A percentile compares a stretch with the other conserved stretches of the same genome.
Evolutionary conservation across 176 grass and related monocot species (phyloP).

Genomic region (Oryza officinalis): DNA sequence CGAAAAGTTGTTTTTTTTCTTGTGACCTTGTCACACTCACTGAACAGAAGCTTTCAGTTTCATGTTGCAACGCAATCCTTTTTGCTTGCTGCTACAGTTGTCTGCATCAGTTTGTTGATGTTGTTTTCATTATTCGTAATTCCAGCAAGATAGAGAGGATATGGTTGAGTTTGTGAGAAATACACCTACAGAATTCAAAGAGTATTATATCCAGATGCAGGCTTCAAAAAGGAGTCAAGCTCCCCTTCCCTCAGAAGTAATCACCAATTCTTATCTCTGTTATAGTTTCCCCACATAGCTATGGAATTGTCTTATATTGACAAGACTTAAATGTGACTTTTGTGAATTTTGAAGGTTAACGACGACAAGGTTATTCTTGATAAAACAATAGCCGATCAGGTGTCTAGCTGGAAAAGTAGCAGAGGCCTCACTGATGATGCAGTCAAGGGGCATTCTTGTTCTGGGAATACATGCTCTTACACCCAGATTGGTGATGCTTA

Average conservation of each 20-base stretch:
- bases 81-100: constrained; percentile 9
- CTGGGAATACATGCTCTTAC: constrained; percentile 82
- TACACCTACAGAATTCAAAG: constrained; percentile 77
- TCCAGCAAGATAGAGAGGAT: constrained; percentile 74
- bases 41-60: neutral
- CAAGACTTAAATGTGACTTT: neutral
- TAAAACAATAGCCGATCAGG: constrained; percentile 87
- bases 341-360: constrained; percentile 65
- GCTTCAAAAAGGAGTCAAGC: constrained; percentile 90
- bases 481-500: constrained; percentile 92
- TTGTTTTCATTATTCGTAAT: constrained; percentile 16
- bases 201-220: constrained; percentile 98
- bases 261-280: constrained; percentile 13
- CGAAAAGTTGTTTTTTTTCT: neutral
- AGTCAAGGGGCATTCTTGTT: constrained; percentile 71
- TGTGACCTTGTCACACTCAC: neutral
- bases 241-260: constrained; percentile 77
- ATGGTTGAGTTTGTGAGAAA: constrained; percentile 86
- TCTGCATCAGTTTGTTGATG: constrained; percentile 11
- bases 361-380: constrained; percentile 81
- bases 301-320: constrained; percentile 2
- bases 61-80: neutral
- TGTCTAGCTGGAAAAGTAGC: constrained; percentile 91
- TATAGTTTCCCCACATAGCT: neutral
- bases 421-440: constrained; percentile 80